phyloP scores from a whole-genome alignment of 352 stramenopile species.

The Aphanomyces cochlioides region DNA sequence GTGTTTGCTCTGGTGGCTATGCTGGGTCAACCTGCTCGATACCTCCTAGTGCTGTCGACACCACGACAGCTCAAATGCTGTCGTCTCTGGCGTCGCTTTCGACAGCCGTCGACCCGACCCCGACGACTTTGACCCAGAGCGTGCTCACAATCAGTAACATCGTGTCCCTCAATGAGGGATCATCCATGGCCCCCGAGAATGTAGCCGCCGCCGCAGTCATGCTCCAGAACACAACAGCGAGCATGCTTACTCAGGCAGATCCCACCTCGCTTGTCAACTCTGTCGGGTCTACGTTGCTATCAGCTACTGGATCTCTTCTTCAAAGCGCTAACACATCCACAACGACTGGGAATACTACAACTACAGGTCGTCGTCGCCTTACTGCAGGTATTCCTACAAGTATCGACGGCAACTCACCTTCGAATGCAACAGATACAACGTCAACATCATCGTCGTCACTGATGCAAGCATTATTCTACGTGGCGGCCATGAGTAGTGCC shows the following conservation, averaged over 20 bases:
- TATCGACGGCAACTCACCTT: no score
- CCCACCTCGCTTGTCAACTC: slow-evolving; percentile 43
- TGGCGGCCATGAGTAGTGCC: slow-evolving; percentile 49
- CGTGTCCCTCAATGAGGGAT: slow-evolving; percentile 14
- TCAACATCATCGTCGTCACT: slow-evolving; percentile 21
- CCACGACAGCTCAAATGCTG: slow-evolving; percentile 47
- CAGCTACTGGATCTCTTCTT: neutral
- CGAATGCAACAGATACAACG: no score
- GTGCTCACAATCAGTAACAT: slow-evolving; percentile 37
- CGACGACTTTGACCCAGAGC: slow-evolving; percentile 49
- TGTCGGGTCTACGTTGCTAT: neutral
- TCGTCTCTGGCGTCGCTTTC: slow-evolving; percentile 37
- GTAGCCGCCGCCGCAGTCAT: slow-evolving; percentile 44
- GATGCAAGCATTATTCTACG: slow-evolving; percentile 43
- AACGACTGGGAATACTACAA: neutral
- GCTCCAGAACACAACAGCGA: slow-evolving; percentile 42
- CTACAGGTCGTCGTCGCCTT: neutral
- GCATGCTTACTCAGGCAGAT: slow-evolving; percentile 44
- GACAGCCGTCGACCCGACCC: slow-evolving; percentile 41
- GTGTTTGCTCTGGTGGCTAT: slow-evolving; percentile 40
- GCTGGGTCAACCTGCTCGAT: slow-evolving; percentile 49
- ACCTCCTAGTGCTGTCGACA: slow-evolving; percentile 37
- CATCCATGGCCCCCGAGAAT: slow-evolving; percentile 37
- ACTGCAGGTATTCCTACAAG: no score
- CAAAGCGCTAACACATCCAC: slow-evolving; percentile 5